Evolutionary conservation across 1,284 basidiomycete species (phyloP).

Genomic region (Leccinum fallax): DNA sequence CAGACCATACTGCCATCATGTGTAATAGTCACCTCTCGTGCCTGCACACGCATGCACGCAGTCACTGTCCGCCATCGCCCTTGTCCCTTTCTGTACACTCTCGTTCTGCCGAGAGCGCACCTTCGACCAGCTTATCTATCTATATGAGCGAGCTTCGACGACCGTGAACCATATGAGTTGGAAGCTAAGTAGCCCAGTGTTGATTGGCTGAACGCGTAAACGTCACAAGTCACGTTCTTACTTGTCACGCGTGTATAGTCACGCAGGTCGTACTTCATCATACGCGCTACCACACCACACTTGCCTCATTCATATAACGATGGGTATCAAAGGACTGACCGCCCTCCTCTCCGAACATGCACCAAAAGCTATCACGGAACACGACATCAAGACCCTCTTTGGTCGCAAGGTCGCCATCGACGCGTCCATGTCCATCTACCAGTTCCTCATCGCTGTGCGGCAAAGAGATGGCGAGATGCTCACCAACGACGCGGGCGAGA

Average conservation of each 20-base stretch:
- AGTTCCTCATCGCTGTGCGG: conserved; percentile 97
- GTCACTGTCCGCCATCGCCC: too few species aligned
- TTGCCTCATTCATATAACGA: conserved; percentile 30
- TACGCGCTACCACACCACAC: background rate
- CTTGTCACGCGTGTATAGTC: conserved; percentile 20
- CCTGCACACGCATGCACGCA: too few species aligned
- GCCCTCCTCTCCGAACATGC: conserved; percentile 89
- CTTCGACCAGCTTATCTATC: too few species aligned
- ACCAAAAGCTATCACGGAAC: conserved; percentile 83
- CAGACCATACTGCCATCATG: too few species aligned
- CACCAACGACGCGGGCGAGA: conserved; percentile 96
- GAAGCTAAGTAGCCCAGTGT: too few species aligned
- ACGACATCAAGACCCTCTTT: conserved; percentile 96
- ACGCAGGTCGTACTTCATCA: background rate
- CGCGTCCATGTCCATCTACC: conserved; percentile 94
- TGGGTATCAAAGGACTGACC: conserved; percentile 95
- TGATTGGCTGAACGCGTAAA: conserved; percentile 9
- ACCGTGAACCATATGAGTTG: background rate
- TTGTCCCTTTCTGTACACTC: too few species aligned
- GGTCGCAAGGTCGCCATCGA: conserved; percentile 99
- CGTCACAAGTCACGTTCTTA: conserved; percentile 16
- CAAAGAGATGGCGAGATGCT: conserved; percentile 97
- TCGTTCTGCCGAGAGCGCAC: too few species aligned
- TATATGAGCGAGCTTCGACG: background rate
- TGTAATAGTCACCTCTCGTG: background rate